Evolutionary conservation across 176 grass and related monocot genomes (phyloP), one percentile per base, ranked within the genome.

Genomic region (Ensete ventricosum): DNA sequence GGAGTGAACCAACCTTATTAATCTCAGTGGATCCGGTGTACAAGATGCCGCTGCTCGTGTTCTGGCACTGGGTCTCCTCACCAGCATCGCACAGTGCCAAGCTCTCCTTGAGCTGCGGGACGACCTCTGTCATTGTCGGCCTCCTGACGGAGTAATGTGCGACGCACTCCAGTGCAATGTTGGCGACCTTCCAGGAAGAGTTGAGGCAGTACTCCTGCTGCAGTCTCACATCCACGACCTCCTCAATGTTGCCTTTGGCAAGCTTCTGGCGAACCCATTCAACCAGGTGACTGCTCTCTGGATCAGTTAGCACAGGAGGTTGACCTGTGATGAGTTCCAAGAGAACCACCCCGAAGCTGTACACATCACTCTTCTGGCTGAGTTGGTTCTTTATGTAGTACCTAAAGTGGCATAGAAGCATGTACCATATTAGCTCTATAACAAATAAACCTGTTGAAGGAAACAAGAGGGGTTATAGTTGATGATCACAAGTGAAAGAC

Each of bases 321-420:
- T 74, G n/a, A 1, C 72, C 72, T 1, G 72, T 74, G 21, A 74
- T 17, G 9, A 74, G 53, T 21, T 74, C 72, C 23, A 74, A 54
- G 24, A 74, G 52, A 20, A 74, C 72, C 11, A 74, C 72, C 13
- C 72, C 72, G 29, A 57, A 74, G 53, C 72, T 74, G 20, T 57
- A 74, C 3, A 74, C 72, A 57, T 74, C 72, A 29, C 72, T 74
- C 11, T 74, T 74, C 12, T 54, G 8, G 29, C 52, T 74, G 16
- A 74, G 52, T 55, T 55, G 21, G 72, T 14, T 14, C n/a, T 19
- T 74, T 9, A 27, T 14, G 25, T 74, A 21, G 10, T 74, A 74
- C 72, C 72, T 74, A 11, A 54, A 55, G 1, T 2, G 57, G 2
- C 50, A 27, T 10, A 55, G 14, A 11, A 54, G 19, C 4, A 54